Base-by-base conservation (phyloP, 2,329 filamentous ascomycete species). In the Cryphonectria carpinicola region DNA sequence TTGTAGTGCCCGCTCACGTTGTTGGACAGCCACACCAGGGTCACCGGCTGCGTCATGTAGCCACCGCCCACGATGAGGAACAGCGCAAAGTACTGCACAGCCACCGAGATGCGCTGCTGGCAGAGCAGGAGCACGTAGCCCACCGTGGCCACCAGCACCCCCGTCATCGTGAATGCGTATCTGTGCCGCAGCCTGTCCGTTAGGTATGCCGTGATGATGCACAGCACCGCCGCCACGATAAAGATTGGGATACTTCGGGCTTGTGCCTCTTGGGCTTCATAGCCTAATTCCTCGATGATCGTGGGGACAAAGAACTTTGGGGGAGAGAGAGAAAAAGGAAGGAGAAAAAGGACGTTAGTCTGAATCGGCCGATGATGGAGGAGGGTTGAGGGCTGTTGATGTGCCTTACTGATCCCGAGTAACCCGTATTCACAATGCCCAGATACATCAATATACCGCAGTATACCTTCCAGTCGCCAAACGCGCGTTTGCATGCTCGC, bases 1-100 rank as follows among this genome's bases (percentile, higher is more conserved):
- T 89, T 89, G 77, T 87, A 89, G 76, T 88, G 86, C 1, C 87
- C 87, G 0, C 82, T 83, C 73, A 88, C 82, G 73, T 87, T 87
- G 76, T 89, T 89, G 70, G 82, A 83, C 32, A 89, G 79, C 87
- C 88, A 90, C 8, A 82, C 85, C 37, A 89, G 79, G 1, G 82
- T 81, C 58, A 89, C 82, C 1, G 88, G 87, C 71, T 87, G 85
- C 4, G 84, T 83, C 66, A 86, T 85, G 75, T 85, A 89, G 1
- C 84, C 84, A 22, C 88, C 87, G 10, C 80, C 80, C 2, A 86
- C 84, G 74, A 89, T 79, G 60, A 88, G 81, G 76, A 86, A 89
- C 61, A 88, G 78, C 13, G 86, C 86, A 66, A 86, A 84, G 78
- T 89, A 89, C 66, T 83, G 82, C 0, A 83, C 84, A 4, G 81